A percentile compares a stretch with the other conserved stretches of the same genome.
Conservation (phyloP, 805 yeast species). For the Saccharomycopsis fermentans region DNA sequence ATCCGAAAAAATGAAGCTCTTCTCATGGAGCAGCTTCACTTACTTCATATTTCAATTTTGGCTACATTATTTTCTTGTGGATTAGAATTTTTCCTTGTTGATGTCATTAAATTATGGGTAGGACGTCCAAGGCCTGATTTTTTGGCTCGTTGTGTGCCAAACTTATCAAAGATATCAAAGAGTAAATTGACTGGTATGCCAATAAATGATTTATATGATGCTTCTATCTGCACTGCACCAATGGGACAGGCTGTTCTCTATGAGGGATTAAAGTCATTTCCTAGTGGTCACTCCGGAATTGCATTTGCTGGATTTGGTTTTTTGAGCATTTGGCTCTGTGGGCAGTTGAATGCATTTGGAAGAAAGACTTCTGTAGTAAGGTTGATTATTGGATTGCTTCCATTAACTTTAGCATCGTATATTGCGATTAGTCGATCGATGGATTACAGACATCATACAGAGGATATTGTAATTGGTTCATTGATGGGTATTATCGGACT, state of each 20-base stretch:
- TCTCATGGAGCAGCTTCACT: slow-evolving; percentile 43
- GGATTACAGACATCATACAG: slow-evolving; percentile 89
- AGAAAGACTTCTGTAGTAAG: slow-evolving; percentile 55
- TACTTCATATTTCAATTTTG: slow-evolving; percentile 52
- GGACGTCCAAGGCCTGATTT: slow-evolving; percentile 93
- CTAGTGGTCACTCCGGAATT: slow-evolving; percentile 70
- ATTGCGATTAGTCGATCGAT: slow-evolving; percentile 82
- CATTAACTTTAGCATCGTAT: slow-evolving; percentile 56
- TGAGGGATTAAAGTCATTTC: slow-evolving; percentile 77
- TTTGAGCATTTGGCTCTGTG: slow-evolving; percentile 53
- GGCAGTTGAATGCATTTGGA: slow-evolving; percentile 47
- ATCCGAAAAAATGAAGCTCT: not conserved
- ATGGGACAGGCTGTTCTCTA: slow-evolving; percentile 24
- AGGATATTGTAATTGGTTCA: slow-evolving; percentile 72
- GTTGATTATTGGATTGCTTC: slow-evolving; percentile 40
- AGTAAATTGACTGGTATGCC: not conserved
- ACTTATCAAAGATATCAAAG: slow-evolving; percentile 27
- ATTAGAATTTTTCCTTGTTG: slow-evolving; percentile 55
- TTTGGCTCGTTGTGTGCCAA: slow-evolving; percentile 73
- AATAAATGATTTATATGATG: slow-evolving; percentile 15
- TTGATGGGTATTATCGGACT: slow-evolving; percentile 55
- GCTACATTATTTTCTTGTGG: slow-evolving; percentile 57
- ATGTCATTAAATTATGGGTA: slow-evolving; percentile 68
- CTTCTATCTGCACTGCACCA: slow-evolving; percentile 27
- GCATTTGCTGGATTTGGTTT: slow-evolving; percentile 62